Percentiles rank a stretch among this genome's conserved stretches.
Evolutionary conservation across 768 basidiomycete species (phyloP).

Genomic region (Termitomyces sp.): DNA sequence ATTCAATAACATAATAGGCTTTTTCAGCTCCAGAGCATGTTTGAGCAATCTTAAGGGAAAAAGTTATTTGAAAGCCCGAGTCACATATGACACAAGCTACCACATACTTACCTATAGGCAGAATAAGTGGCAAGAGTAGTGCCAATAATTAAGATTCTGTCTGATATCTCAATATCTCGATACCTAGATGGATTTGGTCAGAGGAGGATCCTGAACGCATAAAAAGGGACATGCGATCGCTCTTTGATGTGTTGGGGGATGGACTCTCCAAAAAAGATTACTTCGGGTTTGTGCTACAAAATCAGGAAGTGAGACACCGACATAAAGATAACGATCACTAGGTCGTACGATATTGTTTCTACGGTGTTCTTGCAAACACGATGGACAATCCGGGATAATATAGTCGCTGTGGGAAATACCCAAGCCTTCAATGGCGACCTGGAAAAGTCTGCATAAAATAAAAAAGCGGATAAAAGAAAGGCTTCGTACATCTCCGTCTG

Average conservation of each 20-base stretch:
- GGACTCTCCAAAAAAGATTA: conserved; percentile 90
- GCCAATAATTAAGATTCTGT: conserved; percentile 75
- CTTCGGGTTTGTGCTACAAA: conserved; percentile 67
- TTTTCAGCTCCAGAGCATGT: conserved; percentile 67
- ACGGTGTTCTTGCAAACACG: conserved; percentile 55
- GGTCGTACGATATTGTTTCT: conserved; percentile 52
- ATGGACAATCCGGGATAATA: conserved; percentile 70
- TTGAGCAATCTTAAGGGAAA: conserved; percentile 59
- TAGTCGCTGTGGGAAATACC: conserved; percentile 76
- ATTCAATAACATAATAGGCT: conserved; percentile 80
- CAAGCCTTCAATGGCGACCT: conserved; percentile 72
- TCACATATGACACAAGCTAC: background rate
- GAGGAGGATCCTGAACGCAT: background rate
- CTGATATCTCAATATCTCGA: conserved; percentile 48
- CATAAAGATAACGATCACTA: background rate
- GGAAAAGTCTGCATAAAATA: background rate
- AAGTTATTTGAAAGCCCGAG: background rate
- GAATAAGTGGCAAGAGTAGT: conserved; percentile 93
- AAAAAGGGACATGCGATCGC: conserved; percentile 51
- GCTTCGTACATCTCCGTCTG: conserved; percentile 79
- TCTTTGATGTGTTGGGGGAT: conserved; percentile 61
- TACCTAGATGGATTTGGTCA: conserved; percentile 33
- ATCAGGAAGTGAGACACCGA: background rate
- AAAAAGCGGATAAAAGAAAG: background rate
- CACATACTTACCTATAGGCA: conserved; percentile 62